phyloP scores from a whole-genome alignment of 805 yeast genomes.

The Lachancea meyersii region DNA sequence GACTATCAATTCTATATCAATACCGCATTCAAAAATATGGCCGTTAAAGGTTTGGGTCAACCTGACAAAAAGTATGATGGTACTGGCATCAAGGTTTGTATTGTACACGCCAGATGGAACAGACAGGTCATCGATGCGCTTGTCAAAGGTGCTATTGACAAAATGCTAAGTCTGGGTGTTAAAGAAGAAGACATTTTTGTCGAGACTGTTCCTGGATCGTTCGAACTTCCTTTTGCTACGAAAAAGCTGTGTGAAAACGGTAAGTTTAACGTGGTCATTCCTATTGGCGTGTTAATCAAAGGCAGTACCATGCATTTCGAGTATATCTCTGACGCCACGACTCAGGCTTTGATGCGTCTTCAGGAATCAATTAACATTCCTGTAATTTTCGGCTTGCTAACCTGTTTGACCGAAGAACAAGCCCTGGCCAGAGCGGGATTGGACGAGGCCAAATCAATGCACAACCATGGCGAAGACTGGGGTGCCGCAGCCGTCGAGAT shows the following conservation, averaged over 20 bases:
- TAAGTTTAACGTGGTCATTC: slow-evolving; percentile 77
- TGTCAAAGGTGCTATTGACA: slow-evolving; percentile 66
- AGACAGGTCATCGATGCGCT: slow-evolving; percentile 65
- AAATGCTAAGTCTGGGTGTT: slow-evolving; percentile 62
- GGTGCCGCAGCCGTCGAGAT: slow-evolving; percentile 98
- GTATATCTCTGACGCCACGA: slow-evolving; percentile 86
- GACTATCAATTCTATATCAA: too few relatives aligned
- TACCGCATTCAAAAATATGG: slow-evolving; percentile 39
- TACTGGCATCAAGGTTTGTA: slow-evolving; percentile 64
- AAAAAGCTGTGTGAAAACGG: slow-evolving; percentile 44
- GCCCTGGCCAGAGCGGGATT: slow-evolving; percentile 91
- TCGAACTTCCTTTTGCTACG: slow-evolving; percentile 84
- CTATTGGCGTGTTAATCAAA: slow-evolving; percentile 91
- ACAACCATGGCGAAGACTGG: slow-evolving; percentile 98
- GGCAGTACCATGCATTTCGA: slow-evolving; percentile 98
- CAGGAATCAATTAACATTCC: slow-evolving; percentile 69
- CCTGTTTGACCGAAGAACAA: slow-evolving; percentile 91
- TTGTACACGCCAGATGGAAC: slow-evolving; percentile 97
- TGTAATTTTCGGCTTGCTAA: slow-evolving; percentile 87
- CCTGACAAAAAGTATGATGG: slow-evolving; percentile 67
- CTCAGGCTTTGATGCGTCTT: slow-evolving; percentile 76
- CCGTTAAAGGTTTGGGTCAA: slow-evolving; percentile 74
- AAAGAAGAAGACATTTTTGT: slow-evolving; percentile 66
- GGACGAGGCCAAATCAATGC: slow-evolving; percentile 55
- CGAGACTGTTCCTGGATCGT: slow-evolving; percentile 91